These are phyloP conservation scores for Aspergillus carbonarius DNA, from an alignment of 2,329 filamentous ascomycete species.

Conservation along the genomic window DNA sequence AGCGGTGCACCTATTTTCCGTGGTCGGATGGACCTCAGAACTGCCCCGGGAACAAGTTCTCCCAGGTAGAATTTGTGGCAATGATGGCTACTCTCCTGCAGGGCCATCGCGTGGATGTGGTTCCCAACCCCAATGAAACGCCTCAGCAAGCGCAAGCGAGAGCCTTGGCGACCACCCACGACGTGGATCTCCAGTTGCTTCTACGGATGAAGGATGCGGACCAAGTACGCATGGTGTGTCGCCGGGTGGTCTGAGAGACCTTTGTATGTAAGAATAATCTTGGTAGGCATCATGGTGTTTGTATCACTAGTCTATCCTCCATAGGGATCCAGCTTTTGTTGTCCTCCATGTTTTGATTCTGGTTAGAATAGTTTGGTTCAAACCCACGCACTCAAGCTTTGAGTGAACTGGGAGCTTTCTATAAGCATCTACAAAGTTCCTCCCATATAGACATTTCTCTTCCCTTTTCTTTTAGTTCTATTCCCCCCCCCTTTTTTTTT, in stretches of 20 bases:
- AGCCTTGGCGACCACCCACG: not conserved
- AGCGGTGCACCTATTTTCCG: not conserved
- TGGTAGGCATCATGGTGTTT: too few relatives aligned
- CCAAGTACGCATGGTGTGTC: not conserved
- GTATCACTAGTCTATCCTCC: too few relatives aligned
- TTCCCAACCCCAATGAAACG: not conserved
- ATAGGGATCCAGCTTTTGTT: too few relatives aligned
- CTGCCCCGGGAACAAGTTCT: constrained; percentile 5
- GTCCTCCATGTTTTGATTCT: too few relatives aligned
- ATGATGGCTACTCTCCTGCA: constrained; percentile 3
- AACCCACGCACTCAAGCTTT: too few relatives aligned
- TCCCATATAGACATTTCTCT: too few relatives aligned
- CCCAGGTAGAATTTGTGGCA: constrained; percentile 7
- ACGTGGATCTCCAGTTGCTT: constrained; percentile 1
- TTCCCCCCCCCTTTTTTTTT: too few relatives aligned
- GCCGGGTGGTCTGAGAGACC: not conserved
- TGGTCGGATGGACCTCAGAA: constrained; percentile 9
- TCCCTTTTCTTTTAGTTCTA: too few relatives aligned
- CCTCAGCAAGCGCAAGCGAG: not conserved
- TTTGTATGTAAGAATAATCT: too few relatives aligned
- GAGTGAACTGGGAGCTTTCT: too few relatives aligned
- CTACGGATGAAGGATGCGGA: constrained; percentile 5
- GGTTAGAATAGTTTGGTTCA: too few relatives aligned
- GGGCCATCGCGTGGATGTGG: not conserved
- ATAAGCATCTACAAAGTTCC: too few relatives aligned